Conservation (phyloP, 1,284 basidiomycete genomes). For the Melanopsichium pennsylvanicum region DNA sequence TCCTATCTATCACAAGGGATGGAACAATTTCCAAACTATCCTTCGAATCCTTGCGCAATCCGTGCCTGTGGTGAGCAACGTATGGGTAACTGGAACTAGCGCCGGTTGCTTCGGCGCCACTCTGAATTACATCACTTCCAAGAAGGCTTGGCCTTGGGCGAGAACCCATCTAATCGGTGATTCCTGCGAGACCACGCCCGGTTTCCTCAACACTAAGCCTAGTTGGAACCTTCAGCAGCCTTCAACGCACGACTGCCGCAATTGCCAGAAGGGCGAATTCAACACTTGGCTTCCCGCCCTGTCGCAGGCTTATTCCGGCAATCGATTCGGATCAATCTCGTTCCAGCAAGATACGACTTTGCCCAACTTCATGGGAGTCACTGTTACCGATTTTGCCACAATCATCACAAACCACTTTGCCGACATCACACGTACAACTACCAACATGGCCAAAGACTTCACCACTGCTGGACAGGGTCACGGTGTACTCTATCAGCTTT, state of each 20-base stretch:
- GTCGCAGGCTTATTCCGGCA: constrained; percentile 13
- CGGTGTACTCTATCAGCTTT: constrained; percentile 4
- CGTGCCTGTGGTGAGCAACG: constrained; percentile 10
- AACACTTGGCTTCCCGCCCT: constrained; percentile 27
- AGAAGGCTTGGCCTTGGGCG: constrained; percentile 15
- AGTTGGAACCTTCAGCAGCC: constrained; percentile 29
- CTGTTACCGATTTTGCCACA: background rate
- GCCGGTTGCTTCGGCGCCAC: constrained; percentile 34
- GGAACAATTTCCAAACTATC: constrained; percentile 23
- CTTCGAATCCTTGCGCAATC: background rate
- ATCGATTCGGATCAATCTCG: constrained; percentile 19
- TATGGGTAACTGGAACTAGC: constrained; percentile 23
- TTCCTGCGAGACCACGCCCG: constrained; percentile 23
- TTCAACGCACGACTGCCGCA: constrained; percentile 4
- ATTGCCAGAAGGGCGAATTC: constrained; percentile 20
- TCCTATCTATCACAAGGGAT: constrained; percentile 32
- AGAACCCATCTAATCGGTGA: constrained; percentile 25
- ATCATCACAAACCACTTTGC: constrained; percentile 15
- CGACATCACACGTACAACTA: constrained; percentile 13
- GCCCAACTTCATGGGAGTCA: constrained; percentile 8
- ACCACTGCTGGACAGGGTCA: background rate
- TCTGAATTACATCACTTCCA: constrained; percentile 18
- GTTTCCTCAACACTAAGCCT: constrained; percentile 21
- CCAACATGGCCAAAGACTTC: constrained; percentile 28
- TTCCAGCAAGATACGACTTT: constrained; percentile 5